Base-by-base conservation (phyloP, 805 yeast genomes). In the Lachancea dasiensis region DNA sequence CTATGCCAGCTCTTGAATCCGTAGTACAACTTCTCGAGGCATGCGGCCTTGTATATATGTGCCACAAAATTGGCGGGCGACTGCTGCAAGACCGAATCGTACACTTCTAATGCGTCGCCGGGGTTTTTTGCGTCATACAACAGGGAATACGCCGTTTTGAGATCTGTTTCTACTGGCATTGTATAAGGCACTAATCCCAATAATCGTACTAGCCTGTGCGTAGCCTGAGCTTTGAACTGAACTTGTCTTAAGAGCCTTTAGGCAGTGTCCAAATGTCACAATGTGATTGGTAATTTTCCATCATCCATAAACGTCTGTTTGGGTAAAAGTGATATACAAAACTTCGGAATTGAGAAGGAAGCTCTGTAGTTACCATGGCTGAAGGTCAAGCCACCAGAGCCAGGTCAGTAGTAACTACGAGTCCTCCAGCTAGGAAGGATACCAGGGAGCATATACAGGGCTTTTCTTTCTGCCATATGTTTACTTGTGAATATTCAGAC, bases 1-100 rank as follows among this genome's bases (percentile, higher is more conserved):
- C 54, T 56, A 30, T 72, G 75, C 57, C 65, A 69, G 39, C 71
- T 64, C 39, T 65, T 60, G 13, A 32, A 37, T 4, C 58, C 57
- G 40, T 47, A 60, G 35, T 58, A 58, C 31, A 68, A 48, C 47
- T 75, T 70, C 43, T 71, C 71, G 45, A 71, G 61, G 4, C 72
- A 67, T 13, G 68, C 71, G 9, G 81, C 64, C 41, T 78, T 56
- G 44, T 77, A 68, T 3, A 73, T 40, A 14, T 65, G 61, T 0
- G 81, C 74, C 28, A 56, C 61, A 33, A 72, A 65, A 13, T 79
- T 71, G 3, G 54, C 55, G 0, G 75, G 69, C 32, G 67, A 58
- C 31, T 68, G 68, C 9, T 50, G 50, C 14, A 78, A 47, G 0
- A 75, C 70, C 0, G 50, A 43, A 4, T 68, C 59, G 33, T 67